Evolutionary conservation across 305 asterid genomes (phyloP).

Genomic region (Solanum hybrid): DNA sequence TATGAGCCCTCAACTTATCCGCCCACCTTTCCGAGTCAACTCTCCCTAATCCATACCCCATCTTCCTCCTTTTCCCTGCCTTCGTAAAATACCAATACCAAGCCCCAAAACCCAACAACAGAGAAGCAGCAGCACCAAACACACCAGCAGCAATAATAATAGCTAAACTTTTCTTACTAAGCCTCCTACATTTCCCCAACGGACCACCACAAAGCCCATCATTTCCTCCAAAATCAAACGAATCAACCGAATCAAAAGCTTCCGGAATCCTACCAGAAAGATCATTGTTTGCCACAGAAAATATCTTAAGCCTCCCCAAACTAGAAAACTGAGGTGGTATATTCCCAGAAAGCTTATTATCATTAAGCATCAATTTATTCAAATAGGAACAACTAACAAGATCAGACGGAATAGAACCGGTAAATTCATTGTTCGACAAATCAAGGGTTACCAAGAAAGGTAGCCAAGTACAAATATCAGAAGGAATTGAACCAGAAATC

Average conservation of each 20-base stretch:
- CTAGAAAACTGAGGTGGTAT: constrained; percentile 54
- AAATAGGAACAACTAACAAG: constrained; percentile 50
- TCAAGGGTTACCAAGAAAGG: constrained; percentile 66
- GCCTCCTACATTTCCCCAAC: constrained; percentile 62
- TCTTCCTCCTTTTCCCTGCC: constrained; percentile 34
- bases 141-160: constrained; percentile 84
- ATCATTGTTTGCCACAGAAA: constrained; percentile 53
- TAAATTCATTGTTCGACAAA: constrained; percentile 46
- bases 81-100: constrained; percentile 74
- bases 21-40: constrained; percentile 56
- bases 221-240: constrained; percentile 44
- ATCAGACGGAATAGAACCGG: constrained; percentile 61
- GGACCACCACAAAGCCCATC: constrained; percentile 64
- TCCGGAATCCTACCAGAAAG: constrained; percentile 57
- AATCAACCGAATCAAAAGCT: constrained; percentile 5
- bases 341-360: constrained; percentile 39
- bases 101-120: constrained; percentile 65
- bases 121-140: constrained; percentile 77
- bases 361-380: constrained; percentile 41
- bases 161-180: constrained; percentile 57
- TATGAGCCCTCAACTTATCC: constrained; percentile 57
- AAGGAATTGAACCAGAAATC: constrained; percentile 54
- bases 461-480: constrained; percentile 59
- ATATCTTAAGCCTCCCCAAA: constrained; percentile 45
- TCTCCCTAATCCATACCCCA: constrained; percentile 48